Evolutionary conservation across 805 yeast genomes (phyloP).

Genomic region (Candida koratica): DNA sequence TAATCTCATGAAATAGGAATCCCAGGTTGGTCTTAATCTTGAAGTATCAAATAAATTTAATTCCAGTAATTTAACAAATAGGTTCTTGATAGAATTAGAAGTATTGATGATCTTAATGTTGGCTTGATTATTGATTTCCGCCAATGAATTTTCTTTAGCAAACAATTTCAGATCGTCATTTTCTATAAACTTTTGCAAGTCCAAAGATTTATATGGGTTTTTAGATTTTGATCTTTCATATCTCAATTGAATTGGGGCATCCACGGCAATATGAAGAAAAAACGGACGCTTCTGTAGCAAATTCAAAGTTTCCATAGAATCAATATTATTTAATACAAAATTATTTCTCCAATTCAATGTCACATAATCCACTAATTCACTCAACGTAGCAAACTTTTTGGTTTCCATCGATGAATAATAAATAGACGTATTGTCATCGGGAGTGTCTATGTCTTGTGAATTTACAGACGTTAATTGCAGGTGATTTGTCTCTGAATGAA

Average conservation of each 20-base stretch:
- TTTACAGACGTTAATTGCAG: background rate
- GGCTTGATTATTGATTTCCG: slow-evolving; percentile 59
- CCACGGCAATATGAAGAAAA: slow-evolving; percentile 73
- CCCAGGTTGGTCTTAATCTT: slow-evolving; percentile 91
- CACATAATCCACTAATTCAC: slow-evolving; percentile 52
- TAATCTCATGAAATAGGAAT: slow-evolving; percentile 87
- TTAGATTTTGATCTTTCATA: slow-evolving; percentile 26
- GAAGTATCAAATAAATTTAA: slow-evolving; percentile 31
- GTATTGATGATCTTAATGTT: slow-evolving; percentile 40
- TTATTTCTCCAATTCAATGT: slow-evolving; percentile 64
- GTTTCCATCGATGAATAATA: slow-evolving; percentile 11
- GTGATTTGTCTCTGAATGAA: slow-evolving; percentile 2
- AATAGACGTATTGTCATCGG: slow-evolving; percentile 4
- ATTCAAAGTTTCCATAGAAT: slow-evolving; percentile 39
- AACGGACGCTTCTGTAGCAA: slow-evolving; percentile 68
- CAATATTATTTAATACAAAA: slow-evolving; percentile 55
- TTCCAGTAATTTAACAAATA: slow-evolving; percentile 39
- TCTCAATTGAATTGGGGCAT: slow-evolving; percentile 61
- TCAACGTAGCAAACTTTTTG: slow-evolving; percentile 33
- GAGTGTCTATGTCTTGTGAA: background rate
- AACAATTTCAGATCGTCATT: slow-evolving; percentile 33
- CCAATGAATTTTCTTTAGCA: slow-evolving; percentile 45
- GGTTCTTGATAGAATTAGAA: slow-evolving; percentile 29
- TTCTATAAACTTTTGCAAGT: slow-evolving; percentile 35
- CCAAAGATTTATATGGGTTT: slow-evolving; percentile 3